These are phyloP conservation scores for Amanita thiersii DNA, from an alignment of 768 basidiomycete genomes.

Conservation along the genomic window DNA sequence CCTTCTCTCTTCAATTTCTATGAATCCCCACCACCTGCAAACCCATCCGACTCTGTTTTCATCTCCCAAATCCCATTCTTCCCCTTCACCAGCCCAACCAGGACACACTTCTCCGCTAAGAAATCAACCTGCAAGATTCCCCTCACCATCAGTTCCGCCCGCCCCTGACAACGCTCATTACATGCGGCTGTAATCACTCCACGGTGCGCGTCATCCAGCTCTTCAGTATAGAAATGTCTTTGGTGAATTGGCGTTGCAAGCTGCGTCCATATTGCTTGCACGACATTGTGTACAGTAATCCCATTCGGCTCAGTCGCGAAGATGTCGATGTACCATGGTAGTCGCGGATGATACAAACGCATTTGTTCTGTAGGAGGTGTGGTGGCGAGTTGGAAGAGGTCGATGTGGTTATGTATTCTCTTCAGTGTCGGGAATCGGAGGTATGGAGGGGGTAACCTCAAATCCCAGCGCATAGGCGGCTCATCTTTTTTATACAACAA, in stretches of 20 bases:
- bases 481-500: constrained; percentile 19
- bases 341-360: constrained; percentile 45
- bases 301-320: constrained; percentile 36
- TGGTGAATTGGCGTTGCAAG: constrained; percentile 37
- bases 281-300: constrained; percentile 51
- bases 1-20: no score
- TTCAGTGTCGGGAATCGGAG: constrained; percentile 38
- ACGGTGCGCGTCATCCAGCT: constrained; percentile 38
- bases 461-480: constrained; percentile 39
- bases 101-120: constrained; percentile 41
- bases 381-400: constrained; percentile 48
- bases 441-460: constrained; percentile 32
- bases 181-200: constrained; percentile 36
- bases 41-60: constrained; percentile 29
- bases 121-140: constrained; percentile 58
- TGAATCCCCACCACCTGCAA: no score
- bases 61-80: constrained; percentile 61
- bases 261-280: constrained; percentile 34
- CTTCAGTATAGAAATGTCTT: constrained; percentile 53
- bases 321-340: constrained; percentile 68
- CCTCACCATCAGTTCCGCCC: constrained; percentile 20
- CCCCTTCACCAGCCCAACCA: constrained; percentile 46
- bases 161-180: constrained; percentile 30
- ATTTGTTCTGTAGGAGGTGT: constrained; percentile 40
- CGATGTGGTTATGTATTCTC: constrained; percentile 34